phyloP scores from a whole-genome alignment of 352 stramenopile genomes.

The Phytopythium boreale region DNA sequence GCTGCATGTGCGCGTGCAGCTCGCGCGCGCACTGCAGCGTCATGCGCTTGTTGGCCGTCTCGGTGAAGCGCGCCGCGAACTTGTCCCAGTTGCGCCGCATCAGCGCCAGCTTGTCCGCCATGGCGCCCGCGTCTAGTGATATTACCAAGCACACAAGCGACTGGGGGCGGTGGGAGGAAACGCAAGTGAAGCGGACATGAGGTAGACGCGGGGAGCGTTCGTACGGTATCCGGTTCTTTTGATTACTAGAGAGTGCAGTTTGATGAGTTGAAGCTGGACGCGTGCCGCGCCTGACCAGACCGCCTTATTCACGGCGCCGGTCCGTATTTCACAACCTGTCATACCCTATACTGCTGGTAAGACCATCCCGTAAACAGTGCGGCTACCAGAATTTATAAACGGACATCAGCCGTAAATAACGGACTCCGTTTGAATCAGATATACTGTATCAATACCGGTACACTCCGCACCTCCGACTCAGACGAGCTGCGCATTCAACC shows the following conservation, averaged over 20 bases:
- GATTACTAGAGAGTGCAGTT: too few species aligned
- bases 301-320: not conserved
- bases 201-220: not conserved
- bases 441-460: too few species aligned
- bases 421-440: not conserved
- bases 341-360: not conserved
- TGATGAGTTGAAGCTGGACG: not conserved
- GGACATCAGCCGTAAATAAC: not conserved
- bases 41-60: constrained; percentile 45
- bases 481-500: not conserved
- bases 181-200: too few species aligned
- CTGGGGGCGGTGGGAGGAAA: too few species aligned
- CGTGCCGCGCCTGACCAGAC: not conserved
- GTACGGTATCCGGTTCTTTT: too few species aligned
- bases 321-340: not conserved
- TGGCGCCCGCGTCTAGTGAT: not conserved
- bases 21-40: constrained; percentile 42
- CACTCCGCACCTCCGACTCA: too few species aligned
- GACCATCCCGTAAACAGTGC: too few species aligned
- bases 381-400: too few species aligned
- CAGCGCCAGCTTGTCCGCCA: constrained; percentile 3
- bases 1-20: constrained; percentile 50
- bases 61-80: constrained; percentile 35
- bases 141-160: too few species aligned
- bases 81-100: constrained; percentile 26